Evolutionary conservation across 768 basidiomycete genomes (phyloP).

Genomic region (Lanmaoa rubissima): DNA sequence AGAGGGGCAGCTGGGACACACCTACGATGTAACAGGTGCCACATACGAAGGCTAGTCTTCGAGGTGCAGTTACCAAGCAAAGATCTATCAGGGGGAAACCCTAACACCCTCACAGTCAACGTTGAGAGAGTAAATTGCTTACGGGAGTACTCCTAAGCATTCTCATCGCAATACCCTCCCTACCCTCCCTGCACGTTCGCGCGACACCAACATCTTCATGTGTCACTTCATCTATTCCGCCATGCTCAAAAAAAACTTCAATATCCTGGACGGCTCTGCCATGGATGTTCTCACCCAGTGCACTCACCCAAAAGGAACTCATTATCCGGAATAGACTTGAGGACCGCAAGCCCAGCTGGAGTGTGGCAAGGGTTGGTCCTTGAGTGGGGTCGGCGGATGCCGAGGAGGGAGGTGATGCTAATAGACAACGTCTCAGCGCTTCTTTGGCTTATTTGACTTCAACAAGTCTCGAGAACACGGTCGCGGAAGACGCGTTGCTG

Average conservation of each 20-base stretch:
- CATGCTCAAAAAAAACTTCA: slow-evolving; percentile 49
- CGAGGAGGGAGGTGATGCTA: slow-evolving; percentile 38
- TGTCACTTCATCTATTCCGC: slow-evolving; percentile 71
- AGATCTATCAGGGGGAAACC: no score
- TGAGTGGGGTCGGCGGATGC: slow-evolving; percentile 34
- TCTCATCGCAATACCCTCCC: slow-evolving; percentile 59
- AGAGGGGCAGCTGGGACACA: no score
- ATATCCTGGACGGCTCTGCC: slow-evolving; percentile 28
- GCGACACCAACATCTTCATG: slow-evolving; percentile 63
- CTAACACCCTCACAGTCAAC: no score
- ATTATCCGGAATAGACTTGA: slow-evolving; percentile 81
- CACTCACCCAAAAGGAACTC: slow-evolving; percentile 70
- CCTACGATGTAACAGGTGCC: no score
- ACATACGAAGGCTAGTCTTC: no score
- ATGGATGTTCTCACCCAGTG: slow-evolving; percentile 64
- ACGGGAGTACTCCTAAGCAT: slow-evolving; percentile 78
- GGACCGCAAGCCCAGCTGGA: slow-evolving; percentile 75
- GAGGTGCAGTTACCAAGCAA: no score
- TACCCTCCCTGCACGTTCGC: no score
- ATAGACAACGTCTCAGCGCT: slow-evolving; percentile 45
- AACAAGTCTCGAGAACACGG: slow-evolving; percentile 47
- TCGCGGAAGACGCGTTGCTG: slow-evolving; percentile 72
- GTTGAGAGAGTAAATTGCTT: no score
- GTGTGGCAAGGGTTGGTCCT: slow-evolving; percentile 73
- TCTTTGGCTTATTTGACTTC: slow-evolving; percentile 60